A percentile compares a stretch with the other conserved stretches of the same genome.
These are phyloP conservation scores for Cucumis melo DNA, from an alignment of 306 rosid genomes.

Conservation along the genomic window DNA sequence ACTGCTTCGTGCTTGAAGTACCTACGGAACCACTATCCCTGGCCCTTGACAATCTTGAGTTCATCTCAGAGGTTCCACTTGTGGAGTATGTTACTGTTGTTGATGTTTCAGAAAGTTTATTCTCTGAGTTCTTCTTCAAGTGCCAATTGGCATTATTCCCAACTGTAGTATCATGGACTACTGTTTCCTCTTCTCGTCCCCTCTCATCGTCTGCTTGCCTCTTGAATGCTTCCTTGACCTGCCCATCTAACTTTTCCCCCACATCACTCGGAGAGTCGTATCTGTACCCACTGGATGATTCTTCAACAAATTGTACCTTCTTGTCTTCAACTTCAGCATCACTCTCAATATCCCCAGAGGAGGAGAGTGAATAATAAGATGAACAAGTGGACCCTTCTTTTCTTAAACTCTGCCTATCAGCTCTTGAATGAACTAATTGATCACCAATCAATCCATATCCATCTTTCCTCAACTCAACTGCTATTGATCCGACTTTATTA, in stretches of 20 bases:
- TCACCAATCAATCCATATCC: conserved; percentile 18
- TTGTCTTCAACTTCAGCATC: conserved; percentile 51
- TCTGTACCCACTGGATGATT: conserved; percentile 26
- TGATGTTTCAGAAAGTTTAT: conserved; percentile 28
- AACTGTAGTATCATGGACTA: conserved; percentile 15
- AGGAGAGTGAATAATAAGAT: conserved; percentile 66
- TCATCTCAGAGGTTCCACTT: conserved; percentile 28
- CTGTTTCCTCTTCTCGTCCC: not conserved
- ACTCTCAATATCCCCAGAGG: conserved; percentile 44
- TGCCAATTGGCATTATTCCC: conserved; percentile 32
- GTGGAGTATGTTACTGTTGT: conserved; percentile 24
- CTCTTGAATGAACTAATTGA: conserved; percentile 15
- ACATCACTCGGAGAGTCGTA: conserved; percentile 16
- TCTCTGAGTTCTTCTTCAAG: conserved; percentile 59
- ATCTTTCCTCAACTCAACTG: conserved; percentile 21
- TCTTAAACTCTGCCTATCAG: conserved; percentile 24
- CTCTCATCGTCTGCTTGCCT: conserved; percentile 12
- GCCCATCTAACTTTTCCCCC: conserved; percentile 21
- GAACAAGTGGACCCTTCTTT: conserved; percentile 67
- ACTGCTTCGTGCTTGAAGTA: conserved; percentile 35
- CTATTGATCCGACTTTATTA: conserved; percentile 11
- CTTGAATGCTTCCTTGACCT: conserved; percentile 23
- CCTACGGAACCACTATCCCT: conserved; percentile 23
- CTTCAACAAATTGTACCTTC: conserved; percentile 29
- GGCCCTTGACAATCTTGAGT: conserved; percentile 16